Evolutionary conservation across 306 rosid species (phyloP).

Genomic region (Glycine tomentella): DNA sequence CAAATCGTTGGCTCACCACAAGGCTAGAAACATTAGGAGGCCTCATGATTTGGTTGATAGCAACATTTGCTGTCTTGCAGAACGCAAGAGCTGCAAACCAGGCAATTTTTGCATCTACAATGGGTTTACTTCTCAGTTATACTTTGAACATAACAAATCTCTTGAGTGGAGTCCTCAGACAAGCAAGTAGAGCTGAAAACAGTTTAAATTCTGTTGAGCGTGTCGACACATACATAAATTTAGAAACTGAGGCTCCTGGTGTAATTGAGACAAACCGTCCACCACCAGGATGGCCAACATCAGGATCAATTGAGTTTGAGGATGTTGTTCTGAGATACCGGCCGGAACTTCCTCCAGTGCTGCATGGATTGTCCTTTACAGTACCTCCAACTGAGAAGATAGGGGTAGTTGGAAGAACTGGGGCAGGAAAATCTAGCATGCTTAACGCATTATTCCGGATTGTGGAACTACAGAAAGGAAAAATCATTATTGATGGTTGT

Average conservation of each 20-base stretch:
- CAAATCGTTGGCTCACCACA: slow-evolving; percentile 76
- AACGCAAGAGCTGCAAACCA: slow-evolving; percentile 65
- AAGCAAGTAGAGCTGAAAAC: slow-evolving; percentile 87
- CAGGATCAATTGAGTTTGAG: slow-evolving; percentile 75
- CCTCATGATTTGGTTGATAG: slow-evolving; percentile 85
- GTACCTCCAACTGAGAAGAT: slow-evolving; percentile 80
- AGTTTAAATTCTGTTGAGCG: slow-evolving; percentile 92
- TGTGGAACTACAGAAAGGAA: slow-evolving; percentile 80
- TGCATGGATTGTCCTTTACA: slow-evolving; percentile 76
- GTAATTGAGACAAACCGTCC: slow-evolving; percentile 74
- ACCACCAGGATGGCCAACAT: slow-evolving; percentile 83
- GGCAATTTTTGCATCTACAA: slow-evolving; percentile 71
- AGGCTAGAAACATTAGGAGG: slow-evolving; percentile 87
- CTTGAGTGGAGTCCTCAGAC: slow-evolving; percentile 77
- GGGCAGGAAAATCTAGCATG: slow-evolving; percentile 97
- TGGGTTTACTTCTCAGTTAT: slow-evolving; percentile 92
- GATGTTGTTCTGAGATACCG: slow-evolving; percentile 85
- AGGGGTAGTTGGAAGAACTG: slow-evolving; percentile 95
- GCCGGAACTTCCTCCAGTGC: slow-evolving; percentile 89
- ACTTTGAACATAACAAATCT: slow-evolving; percentile 80
- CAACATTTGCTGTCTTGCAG: slow-evolving; percentile 87
- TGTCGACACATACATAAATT: slow-evolving; percentile 70
- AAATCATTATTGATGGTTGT: slow-evolving; percentile 71
- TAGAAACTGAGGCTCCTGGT: slow-evolving; percentile 78
- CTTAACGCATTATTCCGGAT: slow-evolving; percentile 88